phyloP scores from a whole-genome alignment of 805 yeast species.

The Starmerella ratchasimensis region DNA sequence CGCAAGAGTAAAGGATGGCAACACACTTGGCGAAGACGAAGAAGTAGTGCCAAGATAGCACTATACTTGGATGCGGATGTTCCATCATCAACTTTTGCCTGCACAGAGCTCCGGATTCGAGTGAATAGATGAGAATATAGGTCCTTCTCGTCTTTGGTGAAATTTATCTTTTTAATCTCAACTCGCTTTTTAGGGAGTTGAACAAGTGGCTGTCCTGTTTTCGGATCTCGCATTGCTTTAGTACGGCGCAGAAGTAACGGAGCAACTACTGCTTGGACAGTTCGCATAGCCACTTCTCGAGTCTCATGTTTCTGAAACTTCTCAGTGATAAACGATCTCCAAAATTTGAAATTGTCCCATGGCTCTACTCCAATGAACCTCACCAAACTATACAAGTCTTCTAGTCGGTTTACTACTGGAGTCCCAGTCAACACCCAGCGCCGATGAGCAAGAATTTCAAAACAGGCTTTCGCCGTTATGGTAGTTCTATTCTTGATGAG shows the following conservation, averaged over 20 bases:
- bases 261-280: constrained; percentile 72
- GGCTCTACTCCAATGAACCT: constrained; percentile 71
- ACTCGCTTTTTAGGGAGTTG: constrained; percentile 66
- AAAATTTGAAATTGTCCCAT: constrained; percentile 71
- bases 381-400: constrained; percentile 69
- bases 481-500: constrained; percentile 68
- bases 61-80: constrained; percentile 59
- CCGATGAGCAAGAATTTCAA: constrained; percentile 47
- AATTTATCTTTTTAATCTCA: constrained; percentile 48
- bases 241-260: constrained; percentile 78
- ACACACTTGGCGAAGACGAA: constrained; percentile 76
- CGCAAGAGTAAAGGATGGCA: constrained; percentile 60
- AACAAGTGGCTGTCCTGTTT: constrained; percentile 59
- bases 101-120: constrained; percentile 40
- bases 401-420: constrained; percentile 76
- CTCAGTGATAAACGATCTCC: constrained; percentile 73
- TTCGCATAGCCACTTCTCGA: constrained; percentile 52
- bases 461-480: constrained; percentile 65
- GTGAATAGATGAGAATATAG: constrained; percentile 57
- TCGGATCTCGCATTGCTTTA: constrained; percentile 56
- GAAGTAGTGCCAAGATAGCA: constrained; percentile 65
- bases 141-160: constrained; percentile 50
- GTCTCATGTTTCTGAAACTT: constrained; percentile 70
- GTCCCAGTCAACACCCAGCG: constrained; percentile 89
- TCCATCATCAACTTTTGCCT: constrained; percentile 36